phyloP scores from a whole-genome alignment of 2,329 filamentous ascomycete species.

The Aaosphaeria arxii region DNA sequence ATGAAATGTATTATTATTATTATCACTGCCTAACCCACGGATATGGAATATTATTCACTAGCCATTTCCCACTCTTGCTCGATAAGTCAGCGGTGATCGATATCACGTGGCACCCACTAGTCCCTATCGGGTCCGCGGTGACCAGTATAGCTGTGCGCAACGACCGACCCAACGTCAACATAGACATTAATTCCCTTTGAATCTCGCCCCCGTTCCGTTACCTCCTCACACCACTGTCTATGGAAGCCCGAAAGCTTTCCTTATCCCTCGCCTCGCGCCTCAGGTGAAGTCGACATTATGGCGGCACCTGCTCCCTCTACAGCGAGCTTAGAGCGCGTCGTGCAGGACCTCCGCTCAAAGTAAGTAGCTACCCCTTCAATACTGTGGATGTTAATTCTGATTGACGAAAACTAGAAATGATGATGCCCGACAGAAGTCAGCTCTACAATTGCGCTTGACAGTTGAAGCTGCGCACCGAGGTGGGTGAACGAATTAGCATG shows the following conservation, averaged over 20 bases:
- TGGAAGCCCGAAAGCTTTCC: conserved; percentile 24
- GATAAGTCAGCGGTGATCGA: too few species aligned
- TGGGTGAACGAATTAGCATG: conserved; percentile 18
- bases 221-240: conserved; percentile 20
- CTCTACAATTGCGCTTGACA: conserved; percentile 41
- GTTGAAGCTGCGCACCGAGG: conserved; percentile 47
- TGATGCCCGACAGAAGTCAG: conserved; percentile 43
- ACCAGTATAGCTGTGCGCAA: neutral
- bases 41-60: too few species aligned
- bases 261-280: conserved; percentile 26
- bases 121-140: too few species aligned
- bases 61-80: too few species aligned
- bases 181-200: conserved; percentile 8
- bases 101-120: too few species aligned
- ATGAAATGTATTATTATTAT: too few species aligned
- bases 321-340: conserved; percentile 51
- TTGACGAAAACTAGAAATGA: conserved; percentile 39
- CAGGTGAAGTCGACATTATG: conserved; percentile 37
- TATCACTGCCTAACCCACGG: too few species aligned
- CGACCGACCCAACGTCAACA: neutral
- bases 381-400: neutral
- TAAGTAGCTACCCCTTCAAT: conserved; percentile 19
- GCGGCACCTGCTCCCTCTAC: conserved; percentile 32
- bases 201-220: conserved; percentile 8
- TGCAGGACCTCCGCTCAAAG: conserved; percentile 57